Base-by-base conservation (phyloP, 148 eudicot species). In the Talinum fruticosum region DNA sequence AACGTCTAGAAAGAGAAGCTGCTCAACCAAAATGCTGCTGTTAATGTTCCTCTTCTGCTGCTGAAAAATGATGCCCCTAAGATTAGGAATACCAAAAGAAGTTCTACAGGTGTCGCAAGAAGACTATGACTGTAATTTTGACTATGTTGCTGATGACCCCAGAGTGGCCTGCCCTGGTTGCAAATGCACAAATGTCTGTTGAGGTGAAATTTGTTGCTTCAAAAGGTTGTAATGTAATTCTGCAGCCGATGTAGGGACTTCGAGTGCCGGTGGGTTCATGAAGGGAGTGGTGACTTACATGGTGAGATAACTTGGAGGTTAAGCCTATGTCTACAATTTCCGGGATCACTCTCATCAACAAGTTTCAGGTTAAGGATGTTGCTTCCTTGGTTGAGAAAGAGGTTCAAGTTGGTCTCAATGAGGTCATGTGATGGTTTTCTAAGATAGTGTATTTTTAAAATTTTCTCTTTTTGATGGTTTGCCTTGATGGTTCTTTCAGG, bases 231-330 rank as follows among this genome's bases (percentile, higher is more conserved):
- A 38, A 10, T 38, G 45, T 41, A 41, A 41, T 41, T 41, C 45
- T 41, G 15, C 54, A 13, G 19, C 19, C 16, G 19, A 16, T 49
- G 54, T 13, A 13, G 54, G 0, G 19, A 3, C 54, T 14, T 13
- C 18, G 16, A 21, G 30, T 61, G 3, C 8, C 8, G 71, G 71
- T 68, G 71, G 38, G 44, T 68, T 34, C 35, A 44, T 68, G 24
- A 68, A 68, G 66, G 71, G 71, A 14, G 15, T 34, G n/a, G 71
- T 18, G 1, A 68, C 71, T 18, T 68, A 68, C 26, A 68, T 68
- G 44, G 71, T 68, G 41, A 68, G 71, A 68, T 34, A 68, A 68
- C 35, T 68, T 68, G 18, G 71, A 68, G 26, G 71, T 68, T 35
- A 68, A 16, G 24, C 44, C 71, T 26, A 0, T 35, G 71, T 68